phyloP scores from a whole-genome alignment of 2,329 filamentous ascomycete species.

The Calycina marina region DNA sequence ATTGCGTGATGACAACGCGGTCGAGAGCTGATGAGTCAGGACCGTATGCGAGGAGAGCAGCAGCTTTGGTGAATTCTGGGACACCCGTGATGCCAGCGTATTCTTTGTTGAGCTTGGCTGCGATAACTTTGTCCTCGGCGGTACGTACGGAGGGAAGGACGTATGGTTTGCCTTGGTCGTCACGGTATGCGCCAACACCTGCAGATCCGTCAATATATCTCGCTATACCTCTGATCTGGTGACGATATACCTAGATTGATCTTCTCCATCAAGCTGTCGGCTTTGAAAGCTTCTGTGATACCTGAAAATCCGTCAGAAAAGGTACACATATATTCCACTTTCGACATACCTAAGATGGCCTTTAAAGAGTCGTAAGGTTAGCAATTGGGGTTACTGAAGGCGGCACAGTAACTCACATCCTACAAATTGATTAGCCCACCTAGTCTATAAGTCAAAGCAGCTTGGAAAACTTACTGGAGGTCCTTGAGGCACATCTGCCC shows the following conservation, averaged over 20 bases:
- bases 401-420: conserved; percentile 23
- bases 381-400: conserved; percentile 18
- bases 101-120: conserved; percentile 78
- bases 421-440: conserved; percentile 10
- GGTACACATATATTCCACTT: conserved; percentile 8
- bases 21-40: conserved; percentile 60
- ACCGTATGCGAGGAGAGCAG: conserved; percentile 83
- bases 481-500: conserved; percentile 83
- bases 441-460: background rate
- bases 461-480: conserved; percentile 59
- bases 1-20: conserved; percentile 84
- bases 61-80: conserved; percentile 83
- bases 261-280: conserved; percentile 84
- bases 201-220: too few species aligned
- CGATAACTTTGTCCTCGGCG: conserved; percentile 77
- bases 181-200: conserved; percentile 96
- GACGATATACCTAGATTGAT: conserved; percentile 87
- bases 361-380: conserved; percentile 25
- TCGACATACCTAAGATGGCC: conserved; percentile 60
- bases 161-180: conserved; percentile 95
- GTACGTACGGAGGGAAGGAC: conserved; percentile 85
- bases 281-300: conserved; percentile 98
- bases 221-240: too few species aligned
- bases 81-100: conserved; percentile 97
- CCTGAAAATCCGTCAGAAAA: conserved; percentile 32